Conservation (phyloP, 2,329 filamentous ascomycete genomes). For the Verticillium nonalfalfae region DNA sequence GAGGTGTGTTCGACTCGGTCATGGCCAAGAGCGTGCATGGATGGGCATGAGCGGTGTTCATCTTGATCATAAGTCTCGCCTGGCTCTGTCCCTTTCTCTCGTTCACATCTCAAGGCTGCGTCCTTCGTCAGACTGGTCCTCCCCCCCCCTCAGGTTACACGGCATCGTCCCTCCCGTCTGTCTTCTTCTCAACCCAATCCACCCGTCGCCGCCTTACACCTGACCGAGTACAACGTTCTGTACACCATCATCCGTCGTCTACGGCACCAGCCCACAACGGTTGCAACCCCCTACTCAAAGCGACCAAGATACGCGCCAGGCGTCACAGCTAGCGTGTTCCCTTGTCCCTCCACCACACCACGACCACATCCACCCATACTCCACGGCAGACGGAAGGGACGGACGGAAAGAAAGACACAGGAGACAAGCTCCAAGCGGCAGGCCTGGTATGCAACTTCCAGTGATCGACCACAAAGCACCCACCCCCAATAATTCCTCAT, state of each 20-base stretch:
- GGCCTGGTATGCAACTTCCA: neutral
- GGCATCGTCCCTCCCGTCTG: neutral
- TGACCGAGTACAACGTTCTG: neutral
- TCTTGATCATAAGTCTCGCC: neutral
- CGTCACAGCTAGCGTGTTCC: neutral
- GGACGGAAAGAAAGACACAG: neutral
- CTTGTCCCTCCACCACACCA: neutral
- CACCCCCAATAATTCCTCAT: neutral
- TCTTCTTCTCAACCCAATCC: neutral
- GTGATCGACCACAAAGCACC: neutral
- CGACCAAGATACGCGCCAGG: neutral
- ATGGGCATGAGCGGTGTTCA: neutral
- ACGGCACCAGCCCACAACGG: neutral
- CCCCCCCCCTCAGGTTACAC: neutral
- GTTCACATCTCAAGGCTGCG: too few relatives aligned
- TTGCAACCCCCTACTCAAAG: neutral
- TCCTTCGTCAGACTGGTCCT: too few relatives aligned
- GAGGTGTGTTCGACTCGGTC: neutral
- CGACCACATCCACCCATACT: neutral
- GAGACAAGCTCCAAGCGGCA: neutral
- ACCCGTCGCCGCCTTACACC: neutral
- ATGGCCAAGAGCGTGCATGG: neutral
- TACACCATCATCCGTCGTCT: neutral
- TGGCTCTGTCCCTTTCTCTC: neutral
- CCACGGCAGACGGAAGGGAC: neutral